Evolutionary conservation across 169 alveolate species (phyloP).

Genomic region (Toxoplasma gondii): DNA sequence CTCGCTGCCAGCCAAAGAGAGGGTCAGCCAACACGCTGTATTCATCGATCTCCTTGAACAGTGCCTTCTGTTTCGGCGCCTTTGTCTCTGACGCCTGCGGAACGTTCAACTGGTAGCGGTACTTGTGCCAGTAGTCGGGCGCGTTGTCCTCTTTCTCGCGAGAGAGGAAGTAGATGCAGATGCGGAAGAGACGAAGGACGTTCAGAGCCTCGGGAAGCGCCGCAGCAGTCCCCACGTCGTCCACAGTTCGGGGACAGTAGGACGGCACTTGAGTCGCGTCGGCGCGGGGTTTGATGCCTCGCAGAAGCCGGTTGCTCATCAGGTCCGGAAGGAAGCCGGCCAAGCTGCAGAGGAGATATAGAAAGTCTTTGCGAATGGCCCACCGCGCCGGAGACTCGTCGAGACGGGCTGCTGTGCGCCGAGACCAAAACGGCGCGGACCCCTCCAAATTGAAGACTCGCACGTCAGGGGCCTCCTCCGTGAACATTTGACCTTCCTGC

Average conservation of each 20-base stretch:
- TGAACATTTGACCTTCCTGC: conserved; percentile 33
- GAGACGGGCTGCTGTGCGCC: conserved; percentile 54
- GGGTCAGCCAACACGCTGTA: conserved; percentile 73
- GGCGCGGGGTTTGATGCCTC: conserved; percentile 34
- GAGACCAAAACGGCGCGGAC: conserved; percentile 51
- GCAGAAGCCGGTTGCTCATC: conserved; percentile 69
- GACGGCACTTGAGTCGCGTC: neutral
- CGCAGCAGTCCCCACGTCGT: conserved; percentile 34
- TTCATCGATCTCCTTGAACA: conserved; percentile 69
- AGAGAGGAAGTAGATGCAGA: conserved; percentile 80
- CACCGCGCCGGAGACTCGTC: conserved; percentile 67
- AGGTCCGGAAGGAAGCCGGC: conserved; percentile 78
- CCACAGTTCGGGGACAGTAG: conserved; percentile 6
- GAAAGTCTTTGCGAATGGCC: conserved; percentile 75
- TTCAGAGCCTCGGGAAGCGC: conserved; percentile 73
- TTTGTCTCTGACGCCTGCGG: neutral
- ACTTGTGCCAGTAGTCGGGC: conserved; percentile 81
- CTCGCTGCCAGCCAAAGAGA: conserved; percentile 84
- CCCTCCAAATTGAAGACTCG: conserved; percentile 66
- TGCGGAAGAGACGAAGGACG: conserved; percentile 78
- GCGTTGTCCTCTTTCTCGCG: conserved; percentile 79
- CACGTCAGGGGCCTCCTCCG: conserved; percentile 46
- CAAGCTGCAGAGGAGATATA: conserved; percentile 77
- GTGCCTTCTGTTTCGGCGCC: conserved; percentile 14
- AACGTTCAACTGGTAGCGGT: conserved; percentile 53